A percentile compares a stretch with the other conserved stretches of the same genome.
Conservation (phyloP, 768 basidiomycete species). For the Amanita thiersii region DNA sequence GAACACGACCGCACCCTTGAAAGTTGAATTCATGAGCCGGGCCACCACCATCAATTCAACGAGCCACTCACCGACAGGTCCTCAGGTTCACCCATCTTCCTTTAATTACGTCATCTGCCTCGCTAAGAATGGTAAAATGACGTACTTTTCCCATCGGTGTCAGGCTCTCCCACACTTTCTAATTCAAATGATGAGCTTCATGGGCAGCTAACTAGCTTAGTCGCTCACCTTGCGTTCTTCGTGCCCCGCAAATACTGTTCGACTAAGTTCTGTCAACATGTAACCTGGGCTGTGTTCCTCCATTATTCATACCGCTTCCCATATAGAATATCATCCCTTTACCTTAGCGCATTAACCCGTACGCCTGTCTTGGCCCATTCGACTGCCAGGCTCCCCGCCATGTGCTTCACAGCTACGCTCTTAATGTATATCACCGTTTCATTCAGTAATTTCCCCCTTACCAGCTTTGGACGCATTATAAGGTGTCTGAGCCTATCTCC, state of each 20-base stretch:
- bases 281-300: conserved; percentile 68
- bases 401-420: conserved; percentile 75
- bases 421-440: not conserved
- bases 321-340: conserved; percentile 8
- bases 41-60: not conserved
- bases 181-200: no score
- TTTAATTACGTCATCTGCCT: conserved; percentile 10
- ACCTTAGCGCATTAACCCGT: conserved; percentile 80
- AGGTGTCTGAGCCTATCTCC: conserved; percentile 70
- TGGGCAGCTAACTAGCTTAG: no score
- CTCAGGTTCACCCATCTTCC: conserved; percentile 92
- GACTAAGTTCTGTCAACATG: conserved; percentile 88
- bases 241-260: conserved; percentile 70
- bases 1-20: conserved; percentile 81
- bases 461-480: conserved; percentile 96
- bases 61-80: conserved; percentile 63
- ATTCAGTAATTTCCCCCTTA: conserved; percentile 17
- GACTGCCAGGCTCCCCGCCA: conserved; percentile 87
- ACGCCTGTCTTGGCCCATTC: conserved; percentile 93
- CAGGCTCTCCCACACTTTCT: conserved; percentile 79
- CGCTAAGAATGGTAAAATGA: conserved; percentile 10
- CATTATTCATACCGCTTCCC: not conserved
- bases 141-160: conserved; percentile 83
- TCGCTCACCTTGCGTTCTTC: conserved; percentile 64
- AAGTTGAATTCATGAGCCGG: conserved; percentile 8